Percentiles rank a stretch among this genome's conserved stretches.
Evolutionary conservation across 257 asterid genomes (phyloP).

Genomic region (Penstemon newberryi): DNA sequence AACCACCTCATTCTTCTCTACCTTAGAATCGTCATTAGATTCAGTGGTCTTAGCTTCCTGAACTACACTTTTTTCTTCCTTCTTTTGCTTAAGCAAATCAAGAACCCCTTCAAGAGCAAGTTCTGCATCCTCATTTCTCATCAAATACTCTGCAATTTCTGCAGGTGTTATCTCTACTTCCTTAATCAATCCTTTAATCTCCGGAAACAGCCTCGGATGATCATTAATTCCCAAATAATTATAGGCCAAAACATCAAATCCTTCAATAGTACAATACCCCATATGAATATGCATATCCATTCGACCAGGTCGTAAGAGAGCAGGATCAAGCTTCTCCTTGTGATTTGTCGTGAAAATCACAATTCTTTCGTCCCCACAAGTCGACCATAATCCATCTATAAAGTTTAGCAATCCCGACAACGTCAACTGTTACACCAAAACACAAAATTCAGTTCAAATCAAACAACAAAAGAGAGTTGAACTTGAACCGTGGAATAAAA

Average conservation of each 20-base stretch:
- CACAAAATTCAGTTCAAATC: not conserved
- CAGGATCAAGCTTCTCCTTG: conserved; percentile 80
- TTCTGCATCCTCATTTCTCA: conserved; percentile 65
- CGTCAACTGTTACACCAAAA: conserved; percentile 47
- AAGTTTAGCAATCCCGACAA: conserved; percentile 75
- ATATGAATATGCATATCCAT: conserved; percentile 86
- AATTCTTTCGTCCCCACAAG: conserved; percentile 75
- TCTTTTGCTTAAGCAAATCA: conserved; percentile 50
- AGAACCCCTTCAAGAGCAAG: conserved; percentile 59
- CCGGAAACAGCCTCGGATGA: conserved; percentile 35
- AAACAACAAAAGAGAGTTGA: no score
- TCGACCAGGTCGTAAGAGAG: conserved; percentile 71
- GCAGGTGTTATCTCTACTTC: conserved; percentile 60
- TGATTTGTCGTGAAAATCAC: conserved; percentile 79
- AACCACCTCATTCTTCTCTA: not conserved
- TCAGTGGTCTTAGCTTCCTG: not conserved
- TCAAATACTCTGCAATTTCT: conserved; percentile 75
- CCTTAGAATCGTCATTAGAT: conserved; percentile 13
- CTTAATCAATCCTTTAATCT: conserved; percentile 45
- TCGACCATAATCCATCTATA: conserved; percentile 83
- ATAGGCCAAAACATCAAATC: conserved; percentile 55
- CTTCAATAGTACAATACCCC: conserved; percentile 64
- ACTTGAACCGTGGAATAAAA: no score
- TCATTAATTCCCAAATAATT: conserved; percentile 55
- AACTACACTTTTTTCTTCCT: conserved; percentile 20